Evolutionary conservation across 768 basidiomycete species (phyloP).

Genomic region (Rhodotorula toruloides): DNA sequence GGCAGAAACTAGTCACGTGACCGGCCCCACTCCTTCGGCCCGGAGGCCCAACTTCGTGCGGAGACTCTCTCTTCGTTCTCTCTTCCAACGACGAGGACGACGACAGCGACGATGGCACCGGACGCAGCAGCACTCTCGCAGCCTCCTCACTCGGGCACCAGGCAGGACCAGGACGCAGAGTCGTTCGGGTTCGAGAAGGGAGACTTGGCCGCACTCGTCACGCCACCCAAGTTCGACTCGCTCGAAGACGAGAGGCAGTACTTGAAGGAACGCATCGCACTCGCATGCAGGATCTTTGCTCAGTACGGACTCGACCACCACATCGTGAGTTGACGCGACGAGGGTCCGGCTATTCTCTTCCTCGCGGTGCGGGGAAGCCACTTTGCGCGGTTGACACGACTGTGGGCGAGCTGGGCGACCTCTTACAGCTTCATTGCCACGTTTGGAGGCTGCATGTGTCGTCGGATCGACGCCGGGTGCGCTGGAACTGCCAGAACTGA

Average conservation of each 20-base stretch:
- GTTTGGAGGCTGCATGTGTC: too few species aligned
- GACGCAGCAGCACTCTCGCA: background rate
- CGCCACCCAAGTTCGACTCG: constrained; percentile 17
- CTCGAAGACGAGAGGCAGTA: constrained; percentile 23
- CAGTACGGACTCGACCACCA: constrained; percentile 27
- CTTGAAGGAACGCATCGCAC: constrained; percentile 24
- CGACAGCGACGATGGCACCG: background rate
- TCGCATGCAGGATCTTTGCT: constrained; percentile 30
- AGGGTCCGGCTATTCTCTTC: background rate
- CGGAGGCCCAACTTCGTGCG: too few species aligned
- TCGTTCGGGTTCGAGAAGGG: constrained; percentile 18
- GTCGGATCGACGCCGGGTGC: too few species aligned
- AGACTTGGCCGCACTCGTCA: constrained; percentile 9
- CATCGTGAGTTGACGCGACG: constrained; percentile 25
- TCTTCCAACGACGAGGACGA: background rate
- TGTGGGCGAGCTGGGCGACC: too few species aligned
- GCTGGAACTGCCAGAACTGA: background rate
- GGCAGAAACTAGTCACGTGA: too few species aligned
- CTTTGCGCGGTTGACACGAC: too few species aligned
- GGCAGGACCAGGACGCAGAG: background rate
- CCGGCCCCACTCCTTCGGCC: too few species aligned
- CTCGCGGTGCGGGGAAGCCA: too few species aligned
- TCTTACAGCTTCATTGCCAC: background rate
- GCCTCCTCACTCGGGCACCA: background rate
- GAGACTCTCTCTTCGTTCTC: background rate